Evolutionary conservation across 2,329 filamentous ascomycete species (phyloP), one percentile per base, ranked within the genome.

Genomic region (Talaromyces rugulosus): DNA sequence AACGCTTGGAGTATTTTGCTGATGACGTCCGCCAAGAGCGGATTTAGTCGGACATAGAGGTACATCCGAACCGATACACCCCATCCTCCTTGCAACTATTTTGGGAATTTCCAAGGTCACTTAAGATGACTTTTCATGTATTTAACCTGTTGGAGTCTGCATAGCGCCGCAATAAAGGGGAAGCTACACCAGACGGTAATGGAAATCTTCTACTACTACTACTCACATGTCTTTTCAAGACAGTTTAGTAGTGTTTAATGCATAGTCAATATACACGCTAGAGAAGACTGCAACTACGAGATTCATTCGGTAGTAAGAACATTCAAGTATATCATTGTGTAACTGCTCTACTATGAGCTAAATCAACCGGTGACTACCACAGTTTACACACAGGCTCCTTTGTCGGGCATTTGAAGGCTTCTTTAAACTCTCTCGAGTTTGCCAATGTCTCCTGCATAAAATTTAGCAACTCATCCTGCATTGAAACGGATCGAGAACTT

Each of bases 381-480:
- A 91, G 75, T 74, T 90, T 84, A 72, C 88, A 91, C 34, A 82
- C 84, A 0, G 88, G 88, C 71, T 89, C 81, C 76, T 86, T 88
- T 2, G 77, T 77, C 16, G 84, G 80, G 70, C 89, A 92, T 54
- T 84, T 77, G 72, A 91, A 91, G 9, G 84, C 85, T 71, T 89
- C 84, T 62, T 80, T 82, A 70, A 91, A 92, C 18, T 85, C 86
- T 31, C 81, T 80, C 33, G 87, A 89, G 68, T 91, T 91, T 0
- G 83, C 82, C 77, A 88, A 84, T 0, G 87, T 87, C 4, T 87
- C 86, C 66, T 82, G 18, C 5, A 14, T 31, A 16, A 36, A 4
- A 51, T 23, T 62, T 42, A 59, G 67, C 53, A 47, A 23, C 27
- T 28, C n/a, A 54, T 63, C 23, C 62, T 53, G 28, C 4, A 6